Percentiles rank a stretch among this genome's conserved stretches.
These are phyloP conservation scores for Trametes cingulata DNA, from an alignment of 768 basidiomycete species.

Conservation along the genomic window DNA sequence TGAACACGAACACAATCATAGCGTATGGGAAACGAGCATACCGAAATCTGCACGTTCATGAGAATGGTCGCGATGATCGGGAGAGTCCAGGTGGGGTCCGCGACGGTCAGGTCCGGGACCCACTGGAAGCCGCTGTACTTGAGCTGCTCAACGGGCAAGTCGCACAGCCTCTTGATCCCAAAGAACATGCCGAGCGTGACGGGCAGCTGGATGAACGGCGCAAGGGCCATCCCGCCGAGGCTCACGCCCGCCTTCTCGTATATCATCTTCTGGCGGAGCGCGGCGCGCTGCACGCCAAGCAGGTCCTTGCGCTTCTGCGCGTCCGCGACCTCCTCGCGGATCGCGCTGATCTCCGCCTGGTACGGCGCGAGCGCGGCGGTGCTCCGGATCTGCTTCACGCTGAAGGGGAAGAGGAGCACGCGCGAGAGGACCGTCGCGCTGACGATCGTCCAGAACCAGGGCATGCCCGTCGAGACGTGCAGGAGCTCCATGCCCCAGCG, in stretches of 20 bases:
- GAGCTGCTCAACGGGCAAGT: constrained; percentile 72
- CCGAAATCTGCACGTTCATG: constrained; percentile 71
- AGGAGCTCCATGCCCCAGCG: constrained; percentile 66
- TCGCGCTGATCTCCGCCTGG: constrained; percentile 55
- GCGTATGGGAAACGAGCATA: constrained; percentile 36
- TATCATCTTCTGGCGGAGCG: constrained; percentile 50
- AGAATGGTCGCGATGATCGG: constrained; percentile 58
- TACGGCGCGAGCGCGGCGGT: constrained; percentile 60
- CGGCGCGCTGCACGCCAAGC: constrained; percentile 42
- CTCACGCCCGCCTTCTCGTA: constrained; percentile 68
- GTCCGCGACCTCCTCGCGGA: constrained; percentile 49
- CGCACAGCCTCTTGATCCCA: constrained; percentile 70
- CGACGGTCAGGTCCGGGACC: constrained; percentile 73
- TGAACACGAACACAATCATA: constrained; percentile 11
- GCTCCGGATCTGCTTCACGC: constrained; percentile 56
- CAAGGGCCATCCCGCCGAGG: constrained; percentile 52
- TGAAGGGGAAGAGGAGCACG: constrained; percentile 57
- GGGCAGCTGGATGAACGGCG: constrained; percentile 69
- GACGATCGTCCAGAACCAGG: constrained; percentile 86
- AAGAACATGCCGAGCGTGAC: constrained; percentile 84
- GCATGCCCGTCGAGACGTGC: constrained; percentile 67
- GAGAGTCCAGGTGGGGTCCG: constrained; percentile 77
- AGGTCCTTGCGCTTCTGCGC: constrained; percentile 38
- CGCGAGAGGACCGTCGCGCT: constrained; percentile 64
- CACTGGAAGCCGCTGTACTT: constrained; percentile 72